phyloP scores from a whole-genome alignment of 2,329 filamentous ascomycete genomes.

The Fonsecaea erecta region DNA sequence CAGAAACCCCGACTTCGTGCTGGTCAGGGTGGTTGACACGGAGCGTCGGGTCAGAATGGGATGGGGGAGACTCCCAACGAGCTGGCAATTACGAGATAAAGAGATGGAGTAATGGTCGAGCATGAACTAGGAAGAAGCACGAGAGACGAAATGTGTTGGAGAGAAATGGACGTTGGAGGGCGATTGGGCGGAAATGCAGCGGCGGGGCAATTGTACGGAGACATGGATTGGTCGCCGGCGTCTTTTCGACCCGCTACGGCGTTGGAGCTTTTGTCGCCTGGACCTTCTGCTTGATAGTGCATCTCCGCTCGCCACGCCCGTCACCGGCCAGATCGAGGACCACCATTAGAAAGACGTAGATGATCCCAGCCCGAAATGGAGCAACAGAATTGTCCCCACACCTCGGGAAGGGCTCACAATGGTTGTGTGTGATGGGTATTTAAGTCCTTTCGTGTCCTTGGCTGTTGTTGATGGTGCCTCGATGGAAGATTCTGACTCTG shows the following conservation, averaged over 20 bases:
- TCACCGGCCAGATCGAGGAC: neutral
- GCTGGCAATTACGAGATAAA: neutral
- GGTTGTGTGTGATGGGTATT: neutral
- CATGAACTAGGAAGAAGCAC: neutral
- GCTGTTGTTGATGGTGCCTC: neutral
- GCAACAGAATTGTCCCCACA: neutral
- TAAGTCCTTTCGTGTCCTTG: neutral
- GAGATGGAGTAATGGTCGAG: neutral
- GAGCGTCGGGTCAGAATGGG: slow-evolving; percentile 38
- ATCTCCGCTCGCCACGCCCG: neutral
- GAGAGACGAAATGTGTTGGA: neutral
- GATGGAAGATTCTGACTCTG: neutral
- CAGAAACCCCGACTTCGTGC: neutral
- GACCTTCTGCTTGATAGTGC: slow-evolving; percentile 6
- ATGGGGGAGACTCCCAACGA: slow-evolving; percentile 30
- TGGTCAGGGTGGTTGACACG: neutral
- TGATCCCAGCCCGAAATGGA: neutral
- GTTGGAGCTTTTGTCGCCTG: neutral
- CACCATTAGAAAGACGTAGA: neutral
- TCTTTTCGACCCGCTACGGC: neutral
- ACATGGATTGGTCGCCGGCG: neutral
- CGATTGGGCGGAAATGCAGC: neutral
- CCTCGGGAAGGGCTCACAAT: neutral
- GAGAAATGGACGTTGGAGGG: neutral
- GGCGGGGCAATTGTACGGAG: neutral